Conservation (phyloP, 1,139 yeast species). For the Sugiyamaella japonica region DNA sequence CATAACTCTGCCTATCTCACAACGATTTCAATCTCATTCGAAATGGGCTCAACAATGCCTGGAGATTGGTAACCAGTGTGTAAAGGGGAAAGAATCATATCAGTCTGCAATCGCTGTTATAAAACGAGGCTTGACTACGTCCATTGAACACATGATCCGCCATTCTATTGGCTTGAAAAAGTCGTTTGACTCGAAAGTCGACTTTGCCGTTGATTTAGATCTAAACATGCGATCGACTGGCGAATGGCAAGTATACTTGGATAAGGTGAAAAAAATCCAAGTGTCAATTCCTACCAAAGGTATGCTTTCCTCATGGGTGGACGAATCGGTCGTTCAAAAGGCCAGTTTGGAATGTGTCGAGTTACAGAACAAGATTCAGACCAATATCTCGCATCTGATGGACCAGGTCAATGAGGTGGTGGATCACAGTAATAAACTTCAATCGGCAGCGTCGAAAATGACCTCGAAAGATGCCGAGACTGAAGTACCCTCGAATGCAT, state of each 20-base stretch:
- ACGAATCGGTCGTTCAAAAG: slow-evolving; percentile 23
- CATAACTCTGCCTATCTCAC: slow-evolving; percentile 5
- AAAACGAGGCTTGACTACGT: slow-evolving; percentile 34
- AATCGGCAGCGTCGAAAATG: slow-evolving; percentile 20
- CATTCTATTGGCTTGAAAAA: slow-evolving; percentile 33
- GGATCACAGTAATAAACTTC: slow-evolving; percentile 26
- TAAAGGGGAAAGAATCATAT: not conserved
- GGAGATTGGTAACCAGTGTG: slow-evolving; percentile 5
- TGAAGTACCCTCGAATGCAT: slow-evolving; percentile 18
- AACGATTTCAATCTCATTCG: slow-evolving; percentile 12
- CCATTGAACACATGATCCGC: slow-evolving; percentile 34
- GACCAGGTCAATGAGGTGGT: slow-evolving; percentile 28
- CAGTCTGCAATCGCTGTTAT: slow-evolving; percentile 27
- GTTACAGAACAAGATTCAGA: slow-evolving; percentile 19
- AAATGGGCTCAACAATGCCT: slow-evolving; percentile 19
- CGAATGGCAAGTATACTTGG: slow-evolving; percentile 29
- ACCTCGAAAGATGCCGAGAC: slow-evolving; percentile 16
- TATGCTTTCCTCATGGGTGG: slow-evolving; percentile 31
- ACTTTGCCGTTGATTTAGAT: slow-evolving; percentile 31
- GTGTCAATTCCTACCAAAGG: not conserved
- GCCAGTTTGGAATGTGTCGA: slow-evolving; percentile 23
- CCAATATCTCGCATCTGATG: slow-evolving; percentile 23
- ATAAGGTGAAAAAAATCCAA: slow-evolving; percentile 19
- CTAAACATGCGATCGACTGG: slow-evolving; percentile 31
- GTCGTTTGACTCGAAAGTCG: slow-evolving; percentile 31